Percentiles rank a stretch among this genome's conserved stretches.
These are phyloP conservation scores for Alternaria rosae DNA, from an alignment of 2,329 filamentous ascomycete species.

Conservation along the genomic window DNA sequence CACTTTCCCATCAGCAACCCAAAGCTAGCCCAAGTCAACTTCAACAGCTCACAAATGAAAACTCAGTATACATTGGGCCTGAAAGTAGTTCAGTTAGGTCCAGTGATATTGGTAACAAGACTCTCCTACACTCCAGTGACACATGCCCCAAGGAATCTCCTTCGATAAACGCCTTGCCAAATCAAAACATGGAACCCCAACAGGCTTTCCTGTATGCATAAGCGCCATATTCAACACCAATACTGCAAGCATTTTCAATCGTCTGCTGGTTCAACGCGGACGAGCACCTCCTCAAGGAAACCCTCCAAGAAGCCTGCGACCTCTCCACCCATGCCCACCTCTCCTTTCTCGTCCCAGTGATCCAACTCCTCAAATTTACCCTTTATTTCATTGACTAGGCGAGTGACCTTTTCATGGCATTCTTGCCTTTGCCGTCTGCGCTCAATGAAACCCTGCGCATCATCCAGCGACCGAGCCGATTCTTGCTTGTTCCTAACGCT, in stretches of 20 bases:
- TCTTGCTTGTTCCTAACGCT: constrained; percentile 55
- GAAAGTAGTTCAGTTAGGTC: background rate
- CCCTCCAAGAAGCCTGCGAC: constrained; percentile 90
- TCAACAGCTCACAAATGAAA: background rate
- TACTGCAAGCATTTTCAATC: constrained; percentile 53
- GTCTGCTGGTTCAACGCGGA: constrained; percentile 87
- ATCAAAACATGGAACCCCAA: constrained; percentile 3
- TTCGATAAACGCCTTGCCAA: constrained; percentile 11
- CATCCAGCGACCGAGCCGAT: constrained; percentile 56
- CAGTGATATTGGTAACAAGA: background rate
- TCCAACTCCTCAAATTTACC: constrained; percentile 90
- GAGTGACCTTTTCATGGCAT: constrained; percentile 82
- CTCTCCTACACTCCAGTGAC: background rate
- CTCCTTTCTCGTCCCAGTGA: constrained; percentile 81
- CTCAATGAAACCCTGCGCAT: constrained; percentile 62
- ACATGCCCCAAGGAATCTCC: background rate
- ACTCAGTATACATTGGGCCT: background rate
- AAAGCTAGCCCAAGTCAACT: background rate
- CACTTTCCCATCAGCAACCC: background rate
- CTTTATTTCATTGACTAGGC: constrained; percentile 81
- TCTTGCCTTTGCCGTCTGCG: constrained; percentile 55
- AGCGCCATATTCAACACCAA: background rate
- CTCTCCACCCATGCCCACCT: constrained; percentile 92
- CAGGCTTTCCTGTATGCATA: background rate
- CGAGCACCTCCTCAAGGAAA: constrained; percentile 89